phyloP scores from a whole-genome alignment of 139 green algal genomes.

The Chlamydomonas applanata region DNA sequence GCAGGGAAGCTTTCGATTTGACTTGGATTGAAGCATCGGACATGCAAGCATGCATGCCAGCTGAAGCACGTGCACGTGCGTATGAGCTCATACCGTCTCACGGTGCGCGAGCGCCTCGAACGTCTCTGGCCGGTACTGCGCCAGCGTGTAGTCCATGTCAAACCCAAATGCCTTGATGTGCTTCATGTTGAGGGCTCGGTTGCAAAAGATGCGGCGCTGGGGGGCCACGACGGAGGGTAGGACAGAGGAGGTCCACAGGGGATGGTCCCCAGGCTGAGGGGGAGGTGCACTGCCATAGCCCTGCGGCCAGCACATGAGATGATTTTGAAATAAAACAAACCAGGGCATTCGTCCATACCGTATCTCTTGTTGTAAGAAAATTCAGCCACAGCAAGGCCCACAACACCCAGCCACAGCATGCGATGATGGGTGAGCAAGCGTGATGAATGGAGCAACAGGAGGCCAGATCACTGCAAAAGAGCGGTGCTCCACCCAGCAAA shows the following conservation, averaged over 20 bases:
- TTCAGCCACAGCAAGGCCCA: too few relatives aligned
- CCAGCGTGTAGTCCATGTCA: constrained; percentile 97
- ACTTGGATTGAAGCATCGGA: too few relatives aligned
- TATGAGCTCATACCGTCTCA: constrained; percentile 52
- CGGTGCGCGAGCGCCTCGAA: constrained; percentile 89
- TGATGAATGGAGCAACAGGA: too few relatives aligned
- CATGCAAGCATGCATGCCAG: not conserved
- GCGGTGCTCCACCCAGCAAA: too few relatives aligned
- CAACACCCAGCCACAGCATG: too few relatives aligned
- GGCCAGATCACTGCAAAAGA: too few relatives aligned
- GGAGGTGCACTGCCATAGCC: constrained; percentile 37
- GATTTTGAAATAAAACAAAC: too few relatives aligned
- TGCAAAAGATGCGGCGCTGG: constrained; percentile 80
- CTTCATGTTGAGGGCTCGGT: constrained; percentile 94
- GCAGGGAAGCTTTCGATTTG: too few relatives aligned
- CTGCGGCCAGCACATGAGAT: constrained; percentile 7
- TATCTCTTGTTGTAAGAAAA: too few relatives aligned
- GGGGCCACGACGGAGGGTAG: constrained; percentile 11
- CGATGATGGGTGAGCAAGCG: too few relatives aligned
- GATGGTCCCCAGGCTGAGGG: constrained; percentile 13
- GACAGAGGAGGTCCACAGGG: constrained; percentile 23
- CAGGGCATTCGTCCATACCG: too few relatives aligned
- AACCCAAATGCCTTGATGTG: constrained; percentile 86
- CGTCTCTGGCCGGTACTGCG: constrained; percentile 87
- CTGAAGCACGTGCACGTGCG: not conserved